A percentile compares a stretch with the other conserved stretches of the same genome.
These are phyloP conservation scores for Reutealis trisperma DNA, from an alignment of 345 rosid species.

Conservation along the genomic window DNA sequence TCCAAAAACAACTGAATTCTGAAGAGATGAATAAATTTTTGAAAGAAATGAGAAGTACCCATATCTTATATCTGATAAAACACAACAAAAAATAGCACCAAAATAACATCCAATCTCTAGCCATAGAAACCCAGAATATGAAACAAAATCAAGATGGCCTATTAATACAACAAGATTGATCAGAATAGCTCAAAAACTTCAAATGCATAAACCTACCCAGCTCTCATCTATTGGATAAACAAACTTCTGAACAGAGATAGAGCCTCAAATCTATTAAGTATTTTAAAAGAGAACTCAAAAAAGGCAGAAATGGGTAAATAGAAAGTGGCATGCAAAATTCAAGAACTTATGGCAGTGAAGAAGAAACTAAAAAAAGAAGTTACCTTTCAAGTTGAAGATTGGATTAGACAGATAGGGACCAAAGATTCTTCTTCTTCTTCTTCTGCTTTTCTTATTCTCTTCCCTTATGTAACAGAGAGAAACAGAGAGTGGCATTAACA, in stretches of 20 bases:
- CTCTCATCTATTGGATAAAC: neutral
- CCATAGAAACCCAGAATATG: constrained; percentile 7
- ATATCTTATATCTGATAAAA: constrained; percentile 20
- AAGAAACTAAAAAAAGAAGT: constrained; percentile 13
- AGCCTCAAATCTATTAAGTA: neutral
- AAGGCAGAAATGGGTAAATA: constrained; percentile 5
- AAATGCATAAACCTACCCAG: constrained; percentile 18
- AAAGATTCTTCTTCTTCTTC: constrained; percentile 25
- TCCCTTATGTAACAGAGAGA: neutral
- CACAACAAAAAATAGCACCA: neutral
- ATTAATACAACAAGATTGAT: constrained; percentile 6
- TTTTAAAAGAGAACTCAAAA: neutral
- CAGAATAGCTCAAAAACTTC: neutral
- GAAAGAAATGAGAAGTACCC: constrained; percentile 4
- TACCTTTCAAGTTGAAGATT: constrained; percentile 22
- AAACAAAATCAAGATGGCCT: neutral
- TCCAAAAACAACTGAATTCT: neutral
- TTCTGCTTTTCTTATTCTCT: neutral
- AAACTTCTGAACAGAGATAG: constrained; percentile 3
- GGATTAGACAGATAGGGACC: neutral
- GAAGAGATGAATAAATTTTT: neutral
- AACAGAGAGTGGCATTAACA: constrained; percentile 5
- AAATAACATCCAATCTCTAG: constrained; percentile 11
- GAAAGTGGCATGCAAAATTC: constrained; percentile 16
- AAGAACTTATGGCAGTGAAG: constrained; percentile 15